Conservation (phyloP, 192 early-diverging fungal species). For the Rhizophlyctis rosea region DNA sequence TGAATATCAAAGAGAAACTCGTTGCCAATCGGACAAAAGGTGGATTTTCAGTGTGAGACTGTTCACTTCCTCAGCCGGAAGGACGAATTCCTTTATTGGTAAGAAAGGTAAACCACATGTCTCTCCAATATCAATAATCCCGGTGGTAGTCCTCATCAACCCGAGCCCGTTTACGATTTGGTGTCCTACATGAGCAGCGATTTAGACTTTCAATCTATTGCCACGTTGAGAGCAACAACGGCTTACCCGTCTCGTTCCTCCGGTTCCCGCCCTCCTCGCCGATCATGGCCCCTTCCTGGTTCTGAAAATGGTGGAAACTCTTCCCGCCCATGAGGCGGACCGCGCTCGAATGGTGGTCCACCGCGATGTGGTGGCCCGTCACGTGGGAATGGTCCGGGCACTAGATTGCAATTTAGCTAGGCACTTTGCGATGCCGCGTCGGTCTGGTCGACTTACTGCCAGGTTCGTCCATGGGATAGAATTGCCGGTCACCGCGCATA, state of each 20-base stretch:
- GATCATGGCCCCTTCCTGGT: not conserved
- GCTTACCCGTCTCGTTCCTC: not conserved
- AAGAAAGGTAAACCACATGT: too few relatives aligned
- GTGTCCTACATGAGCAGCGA: too few relatives aligned
- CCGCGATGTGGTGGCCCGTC: not conserved
- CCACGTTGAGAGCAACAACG: too few relatives aligned
- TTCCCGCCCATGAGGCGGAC: not conserved
- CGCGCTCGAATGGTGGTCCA: not conserved
- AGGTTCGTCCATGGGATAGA: conserved; percentile 3
- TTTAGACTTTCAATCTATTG: too few relatives aligned
- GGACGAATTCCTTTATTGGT: too few relatives aligned
- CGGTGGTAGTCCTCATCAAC: too few relatives aligned
- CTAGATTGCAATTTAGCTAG: not conserved
- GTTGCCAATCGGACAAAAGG: too few relatives aligned
- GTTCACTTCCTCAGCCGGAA: too few relatives aligned
- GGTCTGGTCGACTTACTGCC: not conserved
- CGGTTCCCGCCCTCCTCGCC: not conserved
- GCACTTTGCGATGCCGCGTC: not conserved
- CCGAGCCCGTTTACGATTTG: too few relatives aligned
- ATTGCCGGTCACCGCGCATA: not conserved
- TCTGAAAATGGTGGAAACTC: not conserved
- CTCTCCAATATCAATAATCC: too few relatives aligned
- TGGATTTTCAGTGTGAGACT: too few relatives aligned
- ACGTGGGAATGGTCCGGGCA: not conserved
- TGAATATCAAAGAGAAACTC: too few relatives aligned